Percentiles rank a stretch among this genome's conserved stretches.
Evolutionary conservation across 2,329 filamentous ascomycete species (phyloP).

Genomic region (Penicillium brevicompactum): DNA sequence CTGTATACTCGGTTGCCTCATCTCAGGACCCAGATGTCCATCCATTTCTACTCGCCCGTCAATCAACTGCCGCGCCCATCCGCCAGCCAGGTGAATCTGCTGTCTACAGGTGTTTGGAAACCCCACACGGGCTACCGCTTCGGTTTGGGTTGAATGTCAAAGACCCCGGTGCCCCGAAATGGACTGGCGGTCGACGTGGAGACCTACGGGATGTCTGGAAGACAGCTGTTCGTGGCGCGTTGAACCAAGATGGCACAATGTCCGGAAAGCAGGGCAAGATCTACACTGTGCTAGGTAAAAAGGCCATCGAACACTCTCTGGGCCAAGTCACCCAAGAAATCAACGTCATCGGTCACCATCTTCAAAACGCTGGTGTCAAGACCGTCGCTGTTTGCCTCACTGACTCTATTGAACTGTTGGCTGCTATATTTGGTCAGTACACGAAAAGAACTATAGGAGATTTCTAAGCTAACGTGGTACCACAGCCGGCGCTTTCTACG

Average conservation of each 20-base stretch:
- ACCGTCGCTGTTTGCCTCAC: slow-evolving; percentile 88
- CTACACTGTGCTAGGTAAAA: slow-evolving; percentile 75
- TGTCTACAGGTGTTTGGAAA: slow-evolving; percentile 78
- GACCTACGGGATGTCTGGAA: slow-evolving; percentile 92
- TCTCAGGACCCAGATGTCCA: slow-evolving; percentile 85
- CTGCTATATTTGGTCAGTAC: slow-evolving; percentile 69
- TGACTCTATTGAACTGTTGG: slow-evolving; percentile 87
- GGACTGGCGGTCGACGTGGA: slow-evolving; percentile 79
- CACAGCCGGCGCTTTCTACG: slow-evolving; percentile 82
- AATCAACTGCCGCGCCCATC: slow-evolving; percentile 76
- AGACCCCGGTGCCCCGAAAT: slow-evolving; percentile 76
- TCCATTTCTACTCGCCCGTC: slow-evolving; percentile 84
- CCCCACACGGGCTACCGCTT: slow-evolving; percentile 81
- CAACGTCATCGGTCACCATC: slow-evolving; percentile 78
- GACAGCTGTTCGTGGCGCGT: slow-evolving; percentile 65
- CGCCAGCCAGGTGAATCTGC: slow-evolving; percentile 84
- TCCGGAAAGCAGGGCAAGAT: slow-evolving; percentile 68
- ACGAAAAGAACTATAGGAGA: not conserved
- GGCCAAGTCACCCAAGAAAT: slow-evolving; percentile 81
- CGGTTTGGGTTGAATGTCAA: slow-evolving; percentile 79
- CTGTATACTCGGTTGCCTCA: slow-evolving; percentile 71
- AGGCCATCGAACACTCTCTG: slow-evolving; percentile 71
- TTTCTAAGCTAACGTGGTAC: slow-evolving; percentile 14
- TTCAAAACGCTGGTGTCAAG: slow-evolving; percentile 67
- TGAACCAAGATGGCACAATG: slow-evolving; percentile 63